Conservation (phyloP, 495 filamentous ascomycete genomes). For the Diplogelasinospora grovesii region DNA sequence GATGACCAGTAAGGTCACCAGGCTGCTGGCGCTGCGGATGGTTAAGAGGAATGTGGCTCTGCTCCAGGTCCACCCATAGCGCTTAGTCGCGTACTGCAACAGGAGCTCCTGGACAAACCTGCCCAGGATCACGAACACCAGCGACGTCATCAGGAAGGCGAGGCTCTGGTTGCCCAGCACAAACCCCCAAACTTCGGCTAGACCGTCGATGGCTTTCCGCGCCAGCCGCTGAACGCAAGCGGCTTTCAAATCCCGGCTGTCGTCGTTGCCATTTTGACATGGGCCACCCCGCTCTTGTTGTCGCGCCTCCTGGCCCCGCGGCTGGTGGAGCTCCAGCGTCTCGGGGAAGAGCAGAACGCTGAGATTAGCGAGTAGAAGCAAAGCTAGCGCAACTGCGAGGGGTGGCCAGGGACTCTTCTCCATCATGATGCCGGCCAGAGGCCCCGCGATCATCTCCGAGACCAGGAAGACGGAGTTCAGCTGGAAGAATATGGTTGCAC, state of each 20-base stretch:
- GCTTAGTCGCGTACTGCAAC: conserved; percentile 27
- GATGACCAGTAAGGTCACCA: conserved; percentile 19
- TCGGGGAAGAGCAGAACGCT: conserved; percentile 17
- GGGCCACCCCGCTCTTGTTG: too few species aligned
- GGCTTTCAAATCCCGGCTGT: background rate
- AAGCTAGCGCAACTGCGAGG: conserved; percentile 10
- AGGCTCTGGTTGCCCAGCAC: conserved; percentile 16
- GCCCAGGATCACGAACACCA: conserved; percentile 19
- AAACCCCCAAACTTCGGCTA: conserved; percentile 17
- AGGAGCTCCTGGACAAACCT: conserved; percentile 22
- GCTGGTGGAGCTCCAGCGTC: conserved; percentile 20
- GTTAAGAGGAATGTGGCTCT: conserved; percentile 21
- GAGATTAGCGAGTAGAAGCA: conserved; percentile 9
- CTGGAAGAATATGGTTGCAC: conserved; percentile 27
- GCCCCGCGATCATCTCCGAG: conserved; percentile 20
- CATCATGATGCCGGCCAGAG: conserved; percentile 20
- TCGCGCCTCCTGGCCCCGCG: background rate
- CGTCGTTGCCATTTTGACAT: conserved; percentile 1
- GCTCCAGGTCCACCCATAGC: conserved; percentile 27
- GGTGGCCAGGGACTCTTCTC: conserved; percentile 18
- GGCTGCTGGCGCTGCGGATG: conserved; percentile 17
- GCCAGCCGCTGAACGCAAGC: background rate
- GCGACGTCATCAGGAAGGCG: conserved; percentile 18
- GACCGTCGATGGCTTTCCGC: conserved; percentile 8
- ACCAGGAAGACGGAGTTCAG: conserved; percentile 17